phyloP scores from a whole-genome alignment of 2,329 filamentous ascomycete genomes.

The Colletotrichum viniferum region DNA sequence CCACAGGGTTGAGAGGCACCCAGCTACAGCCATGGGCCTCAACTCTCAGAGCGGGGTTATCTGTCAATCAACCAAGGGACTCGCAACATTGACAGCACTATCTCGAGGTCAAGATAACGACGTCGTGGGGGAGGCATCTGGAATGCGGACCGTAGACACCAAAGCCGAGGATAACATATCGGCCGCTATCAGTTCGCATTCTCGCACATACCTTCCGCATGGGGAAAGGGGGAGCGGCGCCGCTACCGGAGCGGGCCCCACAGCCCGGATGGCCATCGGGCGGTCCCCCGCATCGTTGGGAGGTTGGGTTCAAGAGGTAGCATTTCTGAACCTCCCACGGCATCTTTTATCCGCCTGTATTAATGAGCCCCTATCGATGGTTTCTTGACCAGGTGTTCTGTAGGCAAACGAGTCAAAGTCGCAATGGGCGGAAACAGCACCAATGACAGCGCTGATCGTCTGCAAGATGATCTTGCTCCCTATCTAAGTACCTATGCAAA shows the following conservation, averaged over 20 bases:
- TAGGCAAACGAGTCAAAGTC: background rate
- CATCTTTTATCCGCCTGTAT: background rate
- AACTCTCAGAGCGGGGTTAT: background rate
- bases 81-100: background rate
- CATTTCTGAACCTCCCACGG: background rate
- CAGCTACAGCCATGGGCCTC: background rate
- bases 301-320: background rate
- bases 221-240: background rate
- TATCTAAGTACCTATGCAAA: background rate
- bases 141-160: background rate
- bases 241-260: background rate
- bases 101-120: background rate
- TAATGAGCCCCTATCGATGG: background rate
- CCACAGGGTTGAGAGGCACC: rapidly evolving
- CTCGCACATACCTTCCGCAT: background rate
- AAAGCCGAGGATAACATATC: background rate
- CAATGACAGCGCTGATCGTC: background rate
- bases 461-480: background rate
- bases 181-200: background rate
- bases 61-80: background rate
- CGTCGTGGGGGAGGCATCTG: background rate
- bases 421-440: background rate
- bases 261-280: background rate
- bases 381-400: background rate
- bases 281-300: background rate